phyloP scores from a whole-genome alignment of 148 eudicot genomes.

The Fagopyrum tataricum region DNA sequence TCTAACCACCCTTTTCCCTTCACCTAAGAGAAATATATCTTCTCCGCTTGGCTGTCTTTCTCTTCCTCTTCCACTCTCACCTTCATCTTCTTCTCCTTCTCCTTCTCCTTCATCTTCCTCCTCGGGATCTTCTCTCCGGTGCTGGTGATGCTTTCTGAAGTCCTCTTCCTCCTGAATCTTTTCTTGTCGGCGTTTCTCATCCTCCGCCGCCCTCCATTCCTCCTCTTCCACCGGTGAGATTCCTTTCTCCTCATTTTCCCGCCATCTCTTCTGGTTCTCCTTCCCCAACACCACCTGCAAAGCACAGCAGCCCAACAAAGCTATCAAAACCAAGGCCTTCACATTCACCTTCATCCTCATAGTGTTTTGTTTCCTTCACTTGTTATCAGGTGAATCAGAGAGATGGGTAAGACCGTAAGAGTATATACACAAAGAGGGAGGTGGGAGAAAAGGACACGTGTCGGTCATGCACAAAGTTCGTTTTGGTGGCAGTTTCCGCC shows the following conservation, averaged over 20 bases:
- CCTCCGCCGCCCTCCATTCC: slow-evolving; percentile 19
- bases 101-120: slow-evolving; percentile 1
- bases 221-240: neutral
- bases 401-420: neutral
- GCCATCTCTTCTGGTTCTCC: slow-evolving; percentile 5
- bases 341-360: slow-evolving; percentile 16
- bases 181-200: slow-evolving; percentile 20
- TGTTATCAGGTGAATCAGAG: slow-evolving; percentile 15
- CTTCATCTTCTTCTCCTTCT: slow-evolving; percentile 11
- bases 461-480: slow-evolving; percentile 1
- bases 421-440: slow-evolving; percentile 20
- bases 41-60: slow-evolving; percentile 15
- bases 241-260: slow-evolving; percentile 13
- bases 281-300: slow-evolving; percentile 23
- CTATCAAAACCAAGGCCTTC: slow-evolving; percentile 21
- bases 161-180: slow-evolving; percentile 21
- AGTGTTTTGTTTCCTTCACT: neutral
- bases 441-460: slow-evolving; percentile 37
- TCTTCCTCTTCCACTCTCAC: slow-evolving; percentile 13
- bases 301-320: slow-evolving; percentile 25
- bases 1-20: slow-evolving; percentile 41
- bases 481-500: slow-evolving; percentile 2
- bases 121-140: slow-evolving; percentile 5
- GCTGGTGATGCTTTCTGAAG: neutral
- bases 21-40: slow-evolving; percentile 38